Evolutionary conservation across 2,329 filamentous ascomycete species (phyloP), one percentile per base, ranked within the genome.

Genomic region (Thielaviopsis musarum): DNA sequence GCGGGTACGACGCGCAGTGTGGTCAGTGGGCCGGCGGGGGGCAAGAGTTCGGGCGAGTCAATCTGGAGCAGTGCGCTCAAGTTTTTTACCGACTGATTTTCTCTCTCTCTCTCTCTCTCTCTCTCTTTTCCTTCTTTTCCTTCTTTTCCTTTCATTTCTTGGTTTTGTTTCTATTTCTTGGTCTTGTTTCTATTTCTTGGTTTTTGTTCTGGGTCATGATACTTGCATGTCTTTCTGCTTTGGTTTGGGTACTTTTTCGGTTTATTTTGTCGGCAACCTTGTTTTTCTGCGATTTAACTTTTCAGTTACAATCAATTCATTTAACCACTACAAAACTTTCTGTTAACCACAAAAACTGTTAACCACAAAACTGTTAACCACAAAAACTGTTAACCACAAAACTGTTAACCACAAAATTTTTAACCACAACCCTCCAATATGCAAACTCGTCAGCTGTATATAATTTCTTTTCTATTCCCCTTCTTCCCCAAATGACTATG

Each of bases 41-140:
- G 30, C 30, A 34, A 34, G 30, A 45, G 53, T 21, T 19, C 19
- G 13, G 52, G 57, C 24, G 34, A 52, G 7, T 52, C 52, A 2
- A 54, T 61, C 10, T 61, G 59, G 59, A 55, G 30, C 26, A 58
- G 51, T 10, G 59, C 59, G 22, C 30, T 58, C 15, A 59, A 56
- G 56, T 45, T 61, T 26, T 61, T 61, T 52, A 49, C 52, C 24
- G 59, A 61, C 41, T 61, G 51, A 49, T 53, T 52, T n/a, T n/a
- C n/a, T n/a, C n/a, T n/a, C 28, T 54, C 10, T 34, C 30, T 34
- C 2, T 10, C 10, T 34, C 30, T 34, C 2, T 34, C 30, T 34
- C 30, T 34, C 7, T 34, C 10, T 7, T 12, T 34, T 34, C 30
- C 10, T 2, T 34, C 10, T 12, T 7, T 10, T 34, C 30, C 10